Evolutionary conservation across 2,329 filamentous ascomycete genomes (phyloP).

Genomic region (Pseudocercospora fuligena): DNA sequence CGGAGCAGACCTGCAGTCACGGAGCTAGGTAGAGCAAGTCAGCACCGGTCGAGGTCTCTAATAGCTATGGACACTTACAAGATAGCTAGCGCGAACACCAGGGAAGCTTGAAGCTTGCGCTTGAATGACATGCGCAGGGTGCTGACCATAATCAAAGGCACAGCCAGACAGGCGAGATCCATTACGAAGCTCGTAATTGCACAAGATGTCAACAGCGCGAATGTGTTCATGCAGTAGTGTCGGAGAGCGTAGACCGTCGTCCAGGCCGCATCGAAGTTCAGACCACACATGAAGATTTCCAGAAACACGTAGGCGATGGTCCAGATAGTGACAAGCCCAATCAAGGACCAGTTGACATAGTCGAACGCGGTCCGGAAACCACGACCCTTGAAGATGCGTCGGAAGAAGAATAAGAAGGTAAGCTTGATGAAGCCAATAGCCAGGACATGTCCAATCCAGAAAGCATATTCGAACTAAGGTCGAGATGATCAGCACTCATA

Average conservation of each 20-base stretch:
- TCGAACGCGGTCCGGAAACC: conserved; percentile 17
- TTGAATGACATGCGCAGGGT: conserved; percentile 17
- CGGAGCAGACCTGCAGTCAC: conserved; percentile 22
- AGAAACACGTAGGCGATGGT: conserved; percentile 20
- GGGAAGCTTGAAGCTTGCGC: conserved; percentile 21
- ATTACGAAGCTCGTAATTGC: conserved; percentile 18
- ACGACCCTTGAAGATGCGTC: conserved; percentile 20
- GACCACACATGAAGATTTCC: conserved; percentile 23
- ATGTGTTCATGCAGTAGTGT: conserved; percentile 18
- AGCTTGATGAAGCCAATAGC: conserved; percentile 25
- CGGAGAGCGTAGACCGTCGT: conserved; percentile 19
- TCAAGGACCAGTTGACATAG: conserved; percentile 25
- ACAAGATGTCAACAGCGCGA: conserved; percentile 20
- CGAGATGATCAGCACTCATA: neutral
- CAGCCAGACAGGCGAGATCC: conserved; percentile 19
- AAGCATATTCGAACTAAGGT: conserved; percentile 24
- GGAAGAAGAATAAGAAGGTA: conserved; percentile 27
- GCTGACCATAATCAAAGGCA: conserved; percentile 25
- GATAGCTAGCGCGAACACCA: conserved; percentile 20
- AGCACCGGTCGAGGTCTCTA: too few species aligned
- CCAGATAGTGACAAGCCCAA: conserved; percentile 17
- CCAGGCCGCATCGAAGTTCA: conserved; percentile 20
- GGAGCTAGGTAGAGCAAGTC: conserved; percentile 10
- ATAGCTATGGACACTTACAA: conserved; percentile 16
- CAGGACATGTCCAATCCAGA: conserved; percentile 26